phyloP scores from a whole-genome alignment of 2,329 filamentous ascomycete species.

The Aspergillus brasiliensis region DNA sequence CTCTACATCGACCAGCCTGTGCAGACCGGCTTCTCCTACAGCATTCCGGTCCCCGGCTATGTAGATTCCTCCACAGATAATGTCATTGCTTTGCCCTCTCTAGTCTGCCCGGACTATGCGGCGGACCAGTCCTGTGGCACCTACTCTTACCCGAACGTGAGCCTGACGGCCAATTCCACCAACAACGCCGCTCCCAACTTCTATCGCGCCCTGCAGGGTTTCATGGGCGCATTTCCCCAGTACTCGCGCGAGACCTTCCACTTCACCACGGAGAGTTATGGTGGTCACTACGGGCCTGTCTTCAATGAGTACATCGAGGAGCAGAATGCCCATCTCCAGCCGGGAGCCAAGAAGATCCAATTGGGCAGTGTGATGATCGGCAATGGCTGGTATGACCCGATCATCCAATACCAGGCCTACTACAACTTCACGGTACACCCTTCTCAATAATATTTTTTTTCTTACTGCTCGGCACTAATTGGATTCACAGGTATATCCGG shows the following conservation, averaged over 20 bases:
- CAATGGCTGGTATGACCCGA: slow-evolving; percentile 6
- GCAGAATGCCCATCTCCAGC: slow-evolving; percentile 8
- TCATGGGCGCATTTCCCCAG: slow-evolving; percentile 13
- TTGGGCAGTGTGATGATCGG: slow-evolving; percentile 9
- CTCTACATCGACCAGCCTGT: slow-evolving; percentile 28
- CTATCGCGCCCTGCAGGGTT: slow-evolving; percentile 10
- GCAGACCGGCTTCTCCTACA: slow-evolving; percentile 22
- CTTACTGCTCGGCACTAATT: background rate
- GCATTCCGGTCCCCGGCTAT: slow-evolving; percentile 9
- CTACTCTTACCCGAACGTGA: slow-evolving; percentile 5
- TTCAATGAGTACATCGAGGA: slow-evolving; percentile 14
- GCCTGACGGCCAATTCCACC: slow-evolving; percentile 3
- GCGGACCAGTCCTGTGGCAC: background rate
- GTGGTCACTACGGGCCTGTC: slow-evolving; percentile 6
- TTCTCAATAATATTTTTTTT: no score
- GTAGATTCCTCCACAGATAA: slow-evolving; percentile 4
- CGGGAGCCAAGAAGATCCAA: slow-evolving; percentile 8
- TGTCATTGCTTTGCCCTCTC: slow-evolving; percentile 2
- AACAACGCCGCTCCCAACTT: slow-evolving; percentile 12
- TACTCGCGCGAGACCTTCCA: slow-evolving; percentile 10
- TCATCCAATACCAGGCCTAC: slow-evolving; percentile 7
- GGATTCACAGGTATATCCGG: background rate
- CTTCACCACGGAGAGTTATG: slow-evolving; percentile 12
- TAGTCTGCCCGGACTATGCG: slow-evolving; percentile 3
- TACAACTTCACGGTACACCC: slow-evolving; percentile 5